A percentile compares a stretch with the other conserved stretches of the same genome.
phyloP scores from a whole-genome alignment of 2,329 filamentous ascomycete species.

The Phyllosticta citrichinensis region DNA sequence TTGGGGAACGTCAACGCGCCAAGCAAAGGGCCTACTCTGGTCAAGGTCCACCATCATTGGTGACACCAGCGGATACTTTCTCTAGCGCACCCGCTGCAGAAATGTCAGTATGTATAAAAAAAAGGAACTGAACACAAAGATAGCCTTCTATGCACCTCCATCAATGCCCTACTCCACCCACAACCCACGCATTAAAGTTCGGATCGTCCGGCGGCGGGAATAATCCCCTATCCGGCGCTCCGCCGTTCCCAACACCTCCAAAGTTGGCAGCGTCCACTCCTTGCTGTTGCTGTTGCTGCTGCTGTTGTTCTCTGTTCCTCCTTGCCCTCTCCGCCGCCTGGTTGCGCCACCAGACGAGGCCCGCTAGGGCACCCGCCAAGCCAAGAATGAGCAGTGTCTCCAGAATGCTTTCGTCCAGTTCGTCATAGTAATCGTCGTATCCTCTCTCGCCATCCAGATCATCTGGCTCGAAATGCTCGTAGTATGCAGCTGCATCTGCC shows the following conservation, averaged over 20 bases:
- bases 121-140: neutral
- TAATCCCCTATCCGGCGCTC: slow-evolving; percentile 41
- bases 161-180: slow-evolving; percentile 55
- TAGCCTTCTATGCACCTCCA: neutral
- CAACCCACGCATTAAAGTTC: slow-evolving; percentile 57
- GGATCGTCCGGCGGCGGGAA: slow-evolving; percentile 60
- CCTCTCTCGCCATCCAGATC: slow-evolving; percentile 40
- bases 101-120: neutral
- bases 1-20: neutral
- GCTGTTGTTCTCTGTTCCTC: slow-evolving; percentile 20
- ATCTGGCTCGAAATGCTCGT: slow-evolving; percentile 46
- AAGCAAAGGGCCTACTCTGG: neutral
- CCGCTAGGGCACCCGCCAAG: slow-evolving; percentile 61
- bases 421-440: slow-evolving; percentile 52
- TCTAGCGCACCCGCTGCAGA: neutral
- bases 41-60: neutral
- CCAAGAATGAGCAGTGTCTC: slow-evolving; percentile 79
- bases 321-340: slow-evolving; percentile 41
- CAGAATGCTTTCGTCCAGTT: slow-evolving; percentile 66
- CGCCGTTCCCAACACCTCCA: slow-evolving; percentile 20
- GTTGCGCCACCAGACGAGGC: slow-evolving; percentile 71
- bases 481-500: slow-evolving; percentile 39
- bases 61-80: neutral
- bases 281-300: slow-evolving; percentile 16
- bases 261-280: slow-evolving; percentile 25